Percentiles rank a stretch among this genome's conserved stretches.
phyloP scores from a whole-genome alignment of 108 stramenopile genomes.

The Nannochloropsis gaditana region DNA sequence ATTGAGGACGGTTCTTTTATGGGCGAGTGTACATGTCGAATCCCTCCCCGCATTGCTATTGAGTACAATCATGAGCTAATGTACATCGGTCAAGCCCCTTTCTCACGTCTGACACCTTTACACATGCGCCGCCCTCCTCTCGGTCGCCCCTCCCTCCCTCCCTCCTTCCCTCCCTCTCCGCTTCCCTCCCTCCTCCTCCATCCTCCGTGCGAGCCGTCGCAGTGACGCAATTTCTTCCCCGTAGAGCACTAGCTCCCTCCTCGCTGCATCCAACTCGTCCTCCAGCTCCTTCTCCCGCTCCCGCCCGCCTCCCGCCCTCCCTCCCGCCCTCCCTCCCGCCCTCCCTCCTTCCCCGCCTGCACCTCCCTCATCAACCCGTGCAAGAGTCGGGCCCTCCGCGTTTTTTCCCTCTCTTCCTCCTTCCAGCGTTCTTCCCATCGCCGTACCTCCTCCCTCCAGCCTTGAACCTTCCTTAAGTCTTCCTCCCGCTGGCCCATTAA shows the following conservation, averaged over 20 bases:
- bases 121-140: neutral
- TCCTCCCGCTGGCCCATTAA: neutral
- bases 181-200: conserved; percentile 12
- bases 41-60: neutral
- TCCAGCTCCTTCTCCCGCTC: neutral
- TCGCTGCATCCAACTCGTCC: neutral
- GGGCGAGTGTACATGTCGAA: neutral
- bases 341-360: neutral
- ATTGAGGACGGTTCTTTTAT: neutral
- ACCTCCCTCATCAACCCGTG: neutral
- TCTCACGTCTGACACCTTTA: neutral
- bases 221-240: neutral
- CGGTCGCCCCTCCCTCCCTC: neutral
- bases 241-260: neutral
- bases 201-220: conserved; percentile 4
- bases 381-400: neutral
- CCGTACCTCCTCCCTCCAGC: neutral
- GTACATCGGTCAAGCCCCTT: neutral
- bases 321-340: neutral
- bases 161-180: neutral
- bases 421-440: neutral
- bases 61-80: no score
- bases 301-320: neutral
- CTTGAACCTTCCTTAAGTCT: neutral
- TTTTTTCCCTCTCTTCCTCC: conserved; percentile 11